Base-by-base conservation (phyloP, 2,329 filamentous ascomycete genomes). In the Chaetothyriales sp. region DNA sequence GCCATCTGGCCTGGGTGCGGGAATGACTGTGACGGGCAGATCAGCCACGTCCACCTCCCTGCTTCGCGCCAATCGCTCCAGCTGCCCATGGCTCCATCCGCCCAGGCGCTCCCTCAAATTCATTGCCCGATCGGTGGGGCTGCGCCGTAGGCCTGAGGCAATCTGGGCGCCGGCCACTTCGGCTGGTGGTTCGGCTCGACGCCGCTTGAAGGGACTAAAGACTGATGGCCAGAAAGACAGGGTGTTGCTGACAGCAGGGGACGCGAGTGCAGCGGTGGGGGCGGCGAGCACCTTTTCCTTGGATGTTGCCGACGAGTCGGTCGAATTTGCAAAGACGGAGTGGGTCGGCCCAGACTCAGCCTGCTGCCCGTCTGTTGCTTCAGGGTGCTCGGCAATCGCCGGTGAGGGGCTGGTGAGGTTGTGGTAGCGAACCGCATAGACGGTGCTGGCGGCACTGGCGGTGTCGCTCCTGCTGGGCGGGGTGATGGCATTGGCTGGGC, bases 401-500 rank as follows among this genome's bases (percentile, higher is more conserved):
- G 65, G 73, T 43, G 71, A 75, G 52, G 70, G 69, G 48, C 72
- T 74, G 15, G 68, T 67, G 7, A 76, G 69, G 13, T 77, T 72
- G 59, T 82, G 77, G 60, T 82, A 81, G 28, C 76, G 75, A 28
- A 83, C 75, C 49, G 78, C 75, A 61, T 83, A 83, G 4, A 82
- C 75, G 1, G 80, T 83, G 55, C 79, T 82, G 22, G 75, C 75
- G 7, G 77, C 78, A 63, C 78, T 82, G 5, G 74, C 76, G 1
- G 77, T 81, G 58, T 83, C 78, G 18, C 75, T 73, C 56, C 79
- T 70, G 60, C 77, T 82, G 40, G 81, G 67, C 1, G 80, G 78
- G 9, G 77, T 79, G 6, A 73, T 68, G 18, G 73, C 67, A 46
- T 69, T 66, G 43, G 67, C 64, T 9, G 76, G 73, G 15, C 33